Evolutionary conservation across 768 basidiomycete species (phyloP), one percentile per base, ranked within the genome.

Genomic region (Collybia mongolica): DNA sequence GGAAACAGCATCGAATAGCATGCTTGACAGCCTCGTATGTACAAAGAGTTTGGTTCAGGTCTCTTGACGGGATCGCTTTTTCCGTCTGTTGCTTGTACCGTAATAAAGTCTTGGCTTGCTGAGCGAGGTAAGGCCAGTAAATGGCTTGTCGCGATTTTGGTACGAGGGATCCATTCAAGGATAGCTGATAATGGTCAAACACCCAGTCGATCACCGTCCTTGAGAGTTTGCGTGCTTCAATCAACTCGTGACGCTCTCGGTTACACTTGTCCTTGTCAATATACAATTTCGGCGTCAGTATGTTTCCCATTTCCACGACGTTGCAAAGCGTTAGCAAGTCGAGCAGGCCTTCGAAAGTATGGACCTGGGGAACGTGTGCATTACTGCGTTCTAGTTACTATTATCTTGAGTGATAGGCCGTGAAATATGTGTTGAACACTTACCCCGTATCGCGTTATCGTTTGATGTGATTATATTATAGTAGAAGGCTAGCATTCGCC

Each of bases 161-260:
- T 6, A 44, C 7, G 19, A 32, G 15, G 3, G 29, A 9, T 11
- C 18, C 28, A 9, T 46, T 35, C 18, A 18, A 7, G 6, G n/a
- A 18, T n/a, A 77, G 17, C 20, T 44, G 17, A 24, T 51, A 44
- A 24, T 32, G 17, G 6, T 19, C 20, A 18, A 51, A 51, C 22
- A 44, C 32, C 49, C 49, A 51, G 18, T 36, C 17, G 7, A 51
- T 12, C 6, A 44, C 17, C n/a, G 43, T 18, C 18, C 49, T 22
- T 20, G 26, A 42, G 9, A 17, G 12, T 14, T 18, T 20, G n/a
- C 49, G 49, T n/a, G 22, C 29, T n/a, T 36, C 17, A 24, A 51
- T 42, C 15, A 18, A 17, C 5, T 23, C 14, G 3, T n/a, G 17
- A 15, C 40, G 19, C 11, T 51, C 26, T 3, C 18, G 15, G 14